phyloP scores from a whole-genome alignment of 176 grass and related monocot species.

The Bromus sterilis region DNA sequence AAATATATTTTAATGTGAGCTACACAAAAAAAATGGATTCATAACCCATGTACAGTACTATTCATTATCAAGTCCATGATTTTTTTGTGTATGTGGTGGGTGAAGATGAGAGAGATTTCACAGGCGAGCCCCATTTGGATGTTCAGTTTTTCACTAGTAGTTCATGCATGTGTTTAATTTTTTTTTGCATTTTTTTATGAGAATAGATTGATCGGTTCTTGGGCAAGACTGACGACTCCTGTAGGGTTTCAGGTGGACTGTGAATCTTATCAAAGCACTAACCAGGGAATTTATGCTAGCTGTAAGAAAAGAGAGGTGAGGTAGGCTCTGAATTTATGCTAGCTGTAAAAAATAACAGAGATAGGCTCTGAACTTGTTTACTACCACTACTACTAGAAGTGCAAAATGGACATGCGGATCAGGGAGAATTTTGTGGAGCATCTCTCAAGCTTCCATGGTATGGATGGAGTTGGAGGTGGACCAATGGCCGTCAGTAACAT shows the following conservation, averaged over 20 bases:
- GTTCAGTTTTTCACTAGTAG: too few relatives aligned
- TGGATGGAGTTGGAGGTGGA: background rate
- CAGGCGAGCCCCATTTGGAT: too few relatives aligned
- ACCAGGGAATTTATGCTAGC: constrained; percentile 3
- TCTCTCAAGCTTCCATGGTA: background rate
- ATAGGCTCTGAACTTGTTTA: background rate
- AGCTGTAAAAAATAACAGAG: too few relatives aligned
- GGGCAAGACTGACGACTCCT: background rate
- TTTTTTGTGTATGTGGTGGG: too few relatives aligned
- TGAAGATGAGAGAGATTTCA: too few relatives aligned
- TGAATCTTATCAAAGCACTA: background rate
- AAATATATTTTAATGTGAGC: too few relatives aligned
- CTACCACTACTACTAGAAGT: background rate
- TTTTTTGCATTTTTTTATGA: background rate
- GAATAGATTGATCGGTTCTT: constrained; percentile 1
- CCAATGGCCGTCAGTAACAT: background rate
- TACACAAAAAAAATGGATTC: too few relatives aligned
- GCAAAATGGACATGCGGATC: background rate
- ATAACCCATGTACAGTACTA: too few relatives aligned
- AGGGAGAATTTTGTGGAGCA: background rate
- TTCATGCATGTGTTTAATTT: too few relatives aligned
- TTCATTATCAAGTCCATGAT: too few relatives aligned
- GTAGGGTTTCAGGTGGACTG: background rate
- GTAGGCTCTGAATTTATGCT: background rate
- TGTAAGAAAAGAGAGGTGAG: background rate